These are phyloP conservation scores for Blepharisma undulans DNA, from an alignment of 169 alveolate species.

Conservation along the genomic window DNA sequence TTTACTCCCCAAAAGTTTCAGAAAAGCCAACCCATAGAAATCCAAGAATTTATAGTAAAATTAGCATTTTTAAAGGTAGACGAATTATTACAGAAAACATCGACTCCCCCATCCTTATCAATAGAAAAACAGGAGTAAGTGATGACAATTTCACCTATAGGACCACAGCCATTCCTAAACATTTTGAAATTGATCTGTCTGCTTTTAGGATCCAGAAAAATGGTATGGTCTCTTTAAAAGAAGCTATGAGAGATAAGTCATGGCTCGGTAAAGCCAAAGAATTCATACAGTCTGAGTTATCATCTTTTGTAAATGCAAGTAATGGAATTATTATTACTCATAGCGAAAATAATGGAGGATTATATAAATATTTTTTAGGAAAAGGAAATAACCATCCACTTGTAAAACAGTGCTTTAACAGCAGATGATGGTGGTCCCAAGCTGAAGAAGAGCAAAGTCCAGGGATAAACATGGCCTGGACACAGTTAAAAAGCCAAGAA, in stretches of 20 bases:
- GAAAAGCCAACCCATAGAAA: background rate
- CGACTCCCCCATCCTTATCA: background rate
- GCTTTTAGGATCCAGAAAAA: background rate
- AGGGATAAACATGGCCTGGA: background rate
- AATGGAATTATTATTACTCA: background rate
- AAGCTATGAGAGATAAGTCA: slow-evolving; percentile 15
- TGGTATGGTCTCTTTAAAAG: background rate
- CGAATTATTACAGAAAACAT: background rate
- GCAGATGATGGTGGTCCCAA: slow-evolving; percentile 29
- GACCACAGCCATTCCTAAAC: background rate
- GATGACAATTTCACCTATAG: background rate
- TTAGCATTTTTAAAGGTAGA: background rate
- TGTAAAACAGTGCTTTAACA: slow-evolving; percentile 4
- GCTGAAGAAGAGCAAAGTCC: background rate
- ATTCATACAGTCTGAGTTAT: background rate
- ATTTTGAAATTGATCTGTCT: background rate
- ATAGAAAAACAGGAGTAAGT: background rate
- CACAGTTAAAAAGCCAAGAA: background rate
- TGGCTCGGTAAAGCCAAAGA: slow-evolving; percentile 5
- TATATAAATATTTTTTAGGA: slow-evolving; percentile 6
- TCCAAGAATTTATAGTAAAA: background rate
- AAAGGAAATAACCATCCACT: slow-evolving; percentile 11
- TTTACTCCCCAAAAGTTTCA: background rate
- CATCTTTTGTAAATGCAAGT: background rate
- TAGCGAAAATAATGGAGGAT: background rate